A percentile compares a stretch with the other conserved stretches of the same genome.
Conservation (phyloP, 2,329 filamentous ascomycete genomes). For the Hymenoscyphus albidus region DNA sequence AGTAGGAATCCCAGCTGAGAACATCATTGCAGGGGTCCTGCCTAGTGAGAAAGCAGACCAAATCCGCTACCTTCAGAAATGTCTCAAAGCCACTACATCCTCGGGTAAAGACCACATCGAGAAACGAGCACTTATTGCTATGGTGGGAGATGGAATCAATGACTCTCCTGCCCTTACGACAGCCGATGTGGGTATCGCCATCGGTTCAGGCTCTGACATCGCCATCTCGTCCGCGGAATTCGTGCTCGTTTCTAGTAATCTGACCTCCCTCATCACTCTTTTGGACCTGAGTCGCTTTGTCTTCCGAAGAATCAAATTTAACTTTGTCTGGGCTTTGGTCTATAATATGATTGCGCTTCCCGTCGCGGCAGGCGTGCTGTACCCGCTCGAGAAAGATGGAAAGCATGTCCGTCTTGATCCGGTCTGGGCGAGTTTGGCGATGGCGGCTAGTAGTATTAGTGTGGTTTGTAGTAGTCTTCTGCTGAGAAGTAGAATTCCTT, state of each 20-base stretch:
- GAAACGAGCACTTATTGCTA: slow-evolving; percentile 60
- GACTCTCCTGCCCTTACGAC: slow-evolving; percentile 77
- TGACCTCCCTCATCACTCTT: slow-evolving; percentile 56
- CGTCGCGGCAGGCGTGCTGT: slow-evolving; percentile 62
- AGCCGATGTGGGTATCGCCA: slow-evolving; percentile 78
- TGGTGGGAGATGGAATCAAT: slow-evolving; percentile 86
- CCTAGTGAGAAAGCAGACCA: slow-evolving; percentile 77
- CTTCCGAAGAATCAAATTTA: slow-evolving; percentile 62
- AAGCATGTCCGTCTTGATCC: slow-evolving; percentile 65
- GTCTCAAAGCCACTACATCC: slow-evolving; percentile 19
- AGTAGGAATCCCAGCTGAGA: slow-evolving; percentile 67
- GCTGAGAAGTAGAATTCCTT: slow-evolving; percentile 45
- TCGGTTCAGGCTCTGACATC: slow-evolving; percentile 77
- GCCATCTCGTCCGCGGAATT: slow-evolving; percentile 79
- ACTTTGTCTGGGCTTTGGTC: slow-evolving; percentile 64
- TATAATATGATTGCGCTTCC: slow-evolving; percentile 64
- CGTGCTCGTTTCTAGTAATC: slow-evolving; percentile 64
- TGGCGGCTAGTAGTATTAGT: slow-evolving; percentile 88
- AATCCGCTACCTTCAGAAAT: slow-evolving; percentile 57
- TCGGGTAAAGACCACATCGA: slow-evolving; percentile 26
- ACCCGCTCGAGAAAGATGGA: slow-evolving; percentile 49
- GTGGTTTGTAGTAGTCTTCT: slow-evolving; percentile 79
- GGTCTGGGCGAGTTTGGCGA: slow-evolving; percentile 85
- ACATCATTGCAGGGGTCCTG: slow-evolving; percentile 83
- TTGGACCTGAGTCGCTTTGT: slow-evolving; percentile 57